phyloP scores from a whole-genome alignment of 306 rosid species.

The Heteromeles arbutifolia region DNA sequence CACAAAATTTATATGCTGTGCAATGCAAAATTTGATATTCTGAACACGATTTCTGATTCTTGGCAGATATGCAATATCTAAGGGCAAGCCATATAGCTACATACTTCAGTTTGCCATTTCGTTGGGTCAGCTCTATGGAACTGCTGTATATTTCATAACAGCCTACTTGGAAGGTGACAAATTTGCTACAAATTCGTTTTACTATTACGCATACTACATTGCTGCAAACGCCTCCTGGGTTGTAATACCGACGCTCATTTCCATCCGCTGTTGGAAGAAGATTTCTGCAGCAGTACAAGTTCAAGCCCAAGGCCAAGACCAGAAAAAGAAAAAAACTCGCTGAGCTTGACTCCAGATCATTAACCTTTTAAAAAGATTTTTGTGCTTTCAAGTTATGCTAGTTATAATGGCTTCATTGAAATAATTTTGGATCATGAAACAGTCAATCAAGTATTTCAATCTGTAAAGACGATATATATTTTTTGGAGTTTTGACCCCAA shows the following conservation, averaged over 20 bases:
- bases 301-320: constrained; percentile 32
- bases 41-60: not conserved
- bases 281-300: constrained; percentile 44
- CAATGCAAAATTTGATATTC: not conserved
- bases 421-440: not conserved
- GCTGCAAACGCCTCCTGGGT: constrained; percentile 72
- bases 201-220: constrained; percentile 71
- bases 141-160: constrained; percentile 58
- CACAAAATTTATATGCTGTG: not conserved
- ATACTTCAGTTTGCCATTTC: constrained; percentile 82
- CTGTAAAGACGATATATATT: not conserved
- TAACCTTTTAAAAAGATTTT: not conserved
- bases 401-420: not conserved
- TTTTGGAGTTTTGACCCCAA: not conserved
- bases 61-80: constrained; percentile 73
- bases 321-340: constrained; percentile 58
- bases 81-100: constrained; percentile 63
- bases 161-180: constrained; percentile 73
- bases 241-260: constrained; percentile 57
- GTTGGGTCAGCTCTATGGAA: constrained; percentile 80
- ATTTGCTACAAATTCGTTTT: constrained; percentile 46
- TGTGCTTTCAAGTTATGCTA: not conserved
- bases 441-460: not conserved
- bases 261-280: constrained; percentile 70
- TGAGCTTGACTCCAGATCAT: constrained; percentile 26